Percentiles rank a stretch among this genome's conserved stretches.
Evolutionary conservation across 2,329 filamentous ascomycete species (phyloP).

Genomic region (Rutstroemia sp.): DNA sequence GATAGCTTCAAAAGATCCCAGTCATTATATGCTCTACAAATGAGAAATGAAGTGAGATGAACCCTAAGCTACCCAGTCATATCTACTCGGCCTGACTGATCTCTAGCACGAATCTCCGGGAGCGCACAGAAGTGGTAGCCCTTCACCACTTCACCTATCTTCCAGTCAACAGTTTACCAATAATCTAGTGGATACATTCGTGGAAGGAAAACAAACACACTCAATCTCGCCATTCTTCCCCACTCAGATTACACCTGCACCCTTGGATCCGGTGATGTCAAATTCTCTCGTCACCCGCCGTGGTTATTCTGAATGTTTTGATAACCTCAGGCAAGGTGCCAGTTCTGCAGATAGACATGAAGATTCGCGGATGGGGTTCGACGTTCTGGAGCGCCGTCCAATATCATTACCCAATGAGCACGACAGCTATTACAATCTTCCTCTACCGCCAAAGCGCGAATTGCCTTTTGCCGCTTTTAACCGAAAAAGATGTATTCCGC

Average conservation of each 20-base stretch:
- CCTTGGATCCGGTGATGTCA: background rate
- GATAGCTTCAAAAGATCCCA: background rate
- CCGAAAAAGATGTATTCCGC: background rate
- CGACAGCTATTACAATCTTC: slow-evolving; percentile 2
- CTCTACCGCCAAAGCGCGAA: slow-evolving; percentile 22
- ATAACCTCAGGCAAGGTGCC: too few species aligned
- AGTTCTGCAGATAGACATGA: background rate
- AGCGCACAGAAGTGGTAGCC: background rate
- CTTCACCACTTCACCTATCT: background rate
- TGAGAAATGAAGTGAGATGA: slow-evolving; percentile 16
- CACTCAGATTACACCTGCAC: background rate
- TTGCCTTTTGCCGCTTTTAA: slow-evolving; percentile 23
- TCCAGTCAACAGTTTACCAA: background rate
- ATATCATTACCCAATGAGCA: slow-evolving; percentile 4
- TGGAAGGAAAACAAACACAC: background rate
- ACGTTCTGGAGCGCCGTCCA: background rate
- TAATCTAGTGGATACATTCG: background rate
- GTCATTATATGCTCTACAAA: slow-evolving; percentile 15
- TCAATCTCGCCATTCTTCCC: background rate
- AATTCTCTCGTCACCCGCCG: too few species aligned
- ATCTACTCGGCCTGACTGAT: background rate
- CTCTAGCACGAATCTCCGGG: background rate
- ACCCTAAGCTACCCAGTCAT: background rate
- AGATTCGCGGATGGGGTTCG: background rate
- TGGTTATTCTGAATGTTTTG: too few species aligned